A percentile compares a stretch with the other conserved stretches of the same genome.
Conservation (phyloP, 139 green algal genomes). For the Chlamydomonas incerta region DNA sequence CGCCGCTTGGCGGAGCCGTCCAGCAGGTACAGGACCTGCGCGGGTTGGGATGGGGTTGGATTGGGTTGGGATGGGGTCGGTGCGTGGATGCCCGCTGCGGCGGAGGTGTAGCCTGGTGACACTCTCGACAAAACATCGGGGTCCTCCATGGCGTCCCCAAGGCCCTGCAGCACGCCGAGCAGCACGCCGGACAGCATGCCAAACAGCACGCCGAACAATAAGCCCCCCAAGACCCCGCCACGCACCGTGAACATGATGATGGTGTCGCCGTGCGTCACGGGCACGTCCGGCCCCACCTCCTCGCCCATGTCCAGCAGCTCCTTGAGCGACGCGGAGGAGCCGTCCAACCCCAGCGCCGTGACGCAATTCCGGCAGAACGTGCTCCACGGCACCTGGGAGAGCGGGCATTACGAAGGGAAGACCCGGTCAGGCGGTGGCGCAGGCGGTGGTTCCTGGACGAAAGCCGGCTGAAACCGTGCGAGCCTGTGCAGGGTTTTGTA, state of each 20-base stretch:
- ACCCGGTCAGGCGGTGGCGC: not conserved
- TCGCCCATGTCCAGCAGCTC: not conserved
- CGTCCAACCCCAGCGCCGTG: not conserved
- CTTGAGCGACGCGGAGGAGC: not conserved
- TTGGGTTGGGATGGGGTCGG: too few relatives aligned
- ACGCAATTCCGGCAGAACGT: not conserved
- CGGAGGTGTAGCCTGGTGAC: too few relatives aligned
- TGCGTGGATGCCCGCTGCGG: too few relatives aligned
- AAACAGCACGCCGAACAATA: not conserved
- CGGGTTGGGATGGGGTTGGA: too few relatives aligned
- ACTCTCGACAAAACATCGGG: too few relatives aligned
- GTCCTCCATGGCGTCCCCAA: too few relatives aligned
- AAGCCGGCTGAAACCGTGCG: too few relatives aligned
- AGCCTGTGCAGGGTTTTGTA: too few relatives aligned
- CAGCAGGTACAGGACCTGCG: slow-evolving; percentile 21
- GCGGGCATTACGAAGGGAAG: not conserved
- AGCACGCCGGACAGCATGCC: not conserved
- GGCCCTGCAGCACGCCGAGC: too few relatives aligned
- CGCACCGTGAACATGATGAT: slow-evolving; percentile 33
- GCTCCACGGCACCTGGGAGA: not conserved
- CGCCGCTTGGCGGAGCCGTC: not conserved
- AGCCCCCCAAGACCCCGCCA: too few relatives aligned
- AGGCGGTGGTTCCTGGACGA: too few relatives aligned
- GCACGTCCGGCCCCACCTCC: not conserved
- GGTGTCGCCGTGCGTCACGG: slow-evolving; percentile 3